A percentile compares a stretch with the other conserved stretches of the same genome.
Conservation (phyloP, 352 stramenopile species). For the Blastocystis sp. region DNA sequence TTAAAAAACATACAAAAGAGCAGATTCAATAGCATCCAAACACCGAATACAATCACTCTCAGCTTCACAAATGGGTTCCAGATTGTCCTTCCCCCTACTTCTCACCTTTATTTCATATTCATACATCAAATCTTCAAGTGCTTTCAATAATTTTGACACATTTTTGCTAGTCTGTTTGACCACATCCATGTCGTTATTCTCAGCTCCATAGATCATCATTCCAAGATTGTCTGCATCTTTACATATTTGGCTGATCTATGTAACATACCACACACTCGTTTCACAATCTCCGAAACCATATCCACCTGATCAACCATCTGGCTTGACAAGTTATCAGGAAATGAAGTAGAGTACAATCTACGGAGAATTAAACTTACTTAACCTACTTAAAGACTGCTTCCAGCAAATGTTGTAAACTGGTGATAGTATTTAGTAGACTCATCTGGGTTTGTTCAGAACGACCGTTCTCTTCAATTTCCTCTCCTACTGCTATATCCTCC, state of each 20-base stretch:
- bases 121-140: background rate
- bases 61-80: background rate
- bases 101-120: background rate
- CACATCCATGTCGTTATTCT: background rate
- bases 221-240: slow-evolving; percentile 17
- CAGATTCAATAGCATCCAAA: background rate
- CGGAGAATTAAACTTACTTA: background rate
- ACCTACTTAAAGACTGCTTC: slow-evolving; percentile 14
- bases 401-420: background rate
- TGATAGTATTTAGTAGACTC: background rate
- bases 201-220: slow-evolving; percentile 12
- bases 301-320: background rate
- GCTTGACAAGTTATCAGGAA: background rate
- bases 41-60: background rate
- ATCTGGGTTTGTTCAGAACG: background rate
- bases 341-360: slow-evolving; percentile 1
- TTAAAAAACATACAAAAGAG: slow-evolving; percentile 9
- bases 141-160: background rate
- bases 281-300: slow-evolving; percentile 1
- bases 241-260: background rate
- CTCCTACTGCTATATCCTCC: background rate
- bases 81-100: background rate
- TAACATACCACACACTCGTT: background rate
- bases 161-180: background rate
- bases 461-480: background rate